These are phyloP conservation scores for Leccinum variicolor DNA, from an alignment of 768 basidiomycete genomes.

Conservation along the genomic window DNA sequence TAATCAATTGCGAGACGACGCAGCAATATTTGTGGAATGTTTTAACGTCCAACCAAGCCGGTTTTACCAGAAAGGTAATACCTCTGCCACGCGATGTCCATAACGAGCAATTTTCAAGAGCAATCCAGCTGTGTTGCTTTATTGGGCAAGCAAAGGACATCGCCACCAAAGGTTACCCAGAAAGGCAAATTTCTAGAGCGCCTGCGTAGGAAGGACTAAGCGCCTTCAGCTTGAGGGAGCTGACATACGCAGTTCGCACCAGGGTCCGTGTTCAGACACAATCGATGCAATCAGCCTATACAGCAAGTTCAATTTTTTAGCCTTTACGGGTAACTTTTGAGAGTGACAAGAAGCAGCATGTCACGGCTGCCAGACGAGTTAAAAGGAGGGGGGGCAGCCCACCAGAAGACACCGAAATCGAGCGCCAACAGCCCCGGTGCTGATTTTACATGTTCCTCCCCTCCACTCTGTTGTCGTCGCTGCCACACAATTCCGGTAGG, in stretches of 20 bases:
- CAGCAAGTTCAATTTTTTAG: constrained; percentile 21
- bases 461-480: background rate
- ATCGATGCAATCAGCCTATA: constrained; percentile 19
- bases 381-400: constrained; percentile 27
- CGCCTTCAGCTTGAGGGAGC: constrained; percentile 17
- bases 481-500: constrained; percentile 1
- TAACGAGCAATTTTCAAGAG: constrained; percentile 20
- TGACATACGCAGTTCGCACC: constrained; percentile 31
- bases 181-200: constrained; percentile 13
- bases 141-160: constrained; percentile 15
- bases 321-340: constrained; percentile 27
- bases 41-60: background rate
- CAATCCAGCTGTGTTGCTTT: constrained; percentile 18
- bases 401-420: constrained; percentile 10
- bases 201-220: background rate
- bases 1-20: background rate
- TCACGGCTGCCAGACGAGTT: constrained; percentile 9
- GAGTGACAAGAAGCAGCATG: constrained; percentile 18
- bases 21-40: background rate
- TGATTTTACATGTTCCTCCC: constrained; percentile 2
- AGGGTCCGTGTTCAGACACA: constrained; percentile 21
- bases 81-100: constrained; percentile 3
- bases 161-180: constrained; percentile 24
- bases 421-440: constrained; percentile 1
- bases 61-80: constrained; percentile 1